Evolutionary conservation across 2,329 filamentous ascomycete genomes (phyloP).

Genomic region (Claviceps digitariae): DNA sequence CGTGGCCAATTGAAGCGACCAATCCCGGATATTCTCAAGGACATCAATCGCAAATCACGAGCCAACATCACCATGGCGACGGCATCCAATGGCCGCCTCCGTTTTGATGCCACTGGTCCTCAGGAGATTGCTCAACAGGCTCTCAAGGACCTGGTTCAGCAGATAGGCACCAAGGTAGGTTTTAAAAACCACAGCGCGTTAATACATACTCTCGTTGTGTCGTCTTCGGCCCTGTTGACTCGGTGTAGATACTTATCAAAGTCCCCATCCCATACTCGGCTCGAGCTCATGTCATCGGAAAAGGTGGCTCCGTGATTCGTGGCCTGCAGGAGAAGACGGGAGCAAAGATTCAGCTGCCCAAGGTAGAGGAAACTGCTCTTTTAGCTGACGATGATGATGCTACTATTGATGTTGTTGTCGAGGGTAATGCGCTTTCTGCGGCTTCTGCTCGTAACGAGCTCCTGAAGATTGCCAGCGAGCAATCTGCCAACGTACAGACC

Average conservation of each 20-base stretch:
- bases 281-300: slow-evolving; percentile 84
- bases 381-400: slow-evolving; percentile 63
- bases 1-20: slow-evolving; percentile 71
- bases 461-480: slow-evolving; percentile 74
- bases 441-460: slow-evolving; percentile 75
- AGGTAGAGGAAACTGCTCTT: slow-evolving; percentile 49
- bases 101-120: slow-evolving; percentile 76
- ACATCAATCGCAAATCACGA: slow-evolving; percentile 85
- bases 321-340: slow-evolving; percentile 80
- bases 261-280: slow-evolving; percentile 74
- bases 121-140: slow-evolving; percentile 76
- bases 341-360: slow-evolving; percentile 80
- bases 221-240: background rate
- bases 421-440: slow-evolving; percentile 81
- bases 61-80: slow-evolving; percentile 68
- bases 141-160: slow-evolving; percentile 75
- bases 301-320: slow-evolving; percentile 80
- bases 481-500: slow-evolving; percentile 67
- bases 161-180: slow-evolving; percentile 72
- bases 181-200: background rate
- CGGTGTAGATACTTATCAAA: slow-evolving; percentile 40
- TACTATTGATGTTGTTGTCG: slow-evolving; percentile 73
- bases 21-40: slow-evolving; percentile 70
- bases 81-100: slow-evolving; percentile 57
- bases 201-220: too few relatives aligned